These are phyloP conservation scores for Plasmodium ovale DNA, from an alignment of 169 alveolate species.

Conservation along the genomic window DNA sequence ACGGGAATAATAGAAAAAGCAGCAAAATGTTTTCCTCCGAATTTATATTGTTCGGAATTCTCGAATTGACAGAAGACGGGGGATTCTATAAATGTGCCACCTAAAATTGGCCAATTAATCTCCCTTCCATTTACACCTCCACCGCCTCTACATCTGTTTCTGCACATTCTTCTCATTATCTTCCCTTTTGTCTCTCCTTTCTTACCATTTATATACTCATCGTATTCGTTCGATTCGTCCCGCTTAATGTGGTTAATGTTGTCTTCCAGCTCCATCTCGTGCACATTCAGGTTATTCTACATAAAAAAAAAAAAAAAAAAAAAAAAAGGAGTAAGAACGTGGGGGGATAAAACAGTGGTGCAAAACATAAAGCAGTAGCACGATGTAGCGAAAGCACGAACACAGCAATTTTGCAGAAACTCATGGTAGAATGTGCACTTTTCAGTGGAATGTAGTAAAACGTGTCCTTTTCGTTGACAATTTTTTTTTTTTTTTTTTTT, in stretches of 20 bases:
- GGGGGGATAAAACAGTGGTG: neutral
- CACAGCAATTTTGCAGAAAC: no score
- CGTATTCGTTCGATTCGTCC: conserved; percentile 28
- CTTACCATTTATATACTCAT: conserved; percentile 70
- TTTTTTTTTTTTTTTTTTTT: neutral
- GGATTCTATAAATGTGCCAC: neutral
- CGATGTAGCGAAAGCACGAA: no score
- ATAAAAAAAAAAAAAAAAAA: conserved; percentile 31
- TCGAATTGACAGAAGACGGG: no score
- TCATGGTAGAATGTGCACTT: no score
- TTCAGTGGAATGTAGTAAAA: neutral
- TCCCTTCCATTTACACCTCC: no score
- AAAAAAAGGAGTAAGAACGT: neutral
- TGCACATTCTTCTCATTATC: no score
- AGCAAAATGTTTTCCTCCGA: neutral
- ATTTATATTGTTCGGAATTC: no score
- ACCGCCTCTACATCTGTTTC: no score
- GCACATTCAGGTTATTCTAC: conserved; percentile 37
- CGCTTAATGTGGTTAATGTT: conserved; percentile 58
- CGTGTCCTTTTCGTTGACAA: neutral
- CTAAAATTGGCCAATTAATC: no score
- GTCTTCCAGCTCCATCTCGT: conserved; percentile 73
- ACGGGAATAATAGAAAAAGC: neutral
- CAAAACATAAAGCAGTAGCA: neutral
- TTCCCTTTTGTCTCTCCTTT: neutral